Evolutionary conservation across 2,329 filamentous ascomycete genomes (phyloP).

Genomic region (Byssochlamys sp.): DNA sequence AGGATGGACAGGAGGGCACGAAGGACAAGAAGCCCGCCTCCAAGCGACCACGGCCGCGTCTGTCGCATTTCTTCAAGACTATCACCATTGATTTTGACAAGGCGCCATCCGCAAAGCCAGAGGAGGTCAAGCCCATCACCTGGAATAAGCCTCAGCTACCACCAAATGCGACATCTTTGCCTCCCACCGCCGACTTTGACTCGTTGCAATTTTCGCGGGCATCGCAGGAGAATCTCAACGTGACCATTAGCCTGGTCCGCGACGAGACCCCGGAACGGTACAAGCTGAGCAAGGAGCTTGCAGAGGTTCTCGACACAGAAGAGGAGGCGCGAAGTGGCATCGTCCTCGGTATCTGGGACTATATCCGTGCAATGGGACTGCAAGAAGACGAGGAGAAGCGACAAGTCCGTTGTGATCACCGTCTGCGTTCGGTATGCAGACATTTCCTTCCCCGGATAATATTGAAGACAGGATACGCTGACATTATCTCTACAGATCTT

Average conservation of each 20-base stretch:
- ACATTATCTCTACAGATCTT: conserved; percentile 50
- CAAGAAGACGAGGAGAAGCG: conserved; percentile 94
- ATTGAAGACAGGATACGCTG: conserved; percentile 1
- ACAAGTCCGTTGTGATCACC: conserved; percentile 79
- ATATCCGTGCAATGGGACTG: conserved; percentile 72
- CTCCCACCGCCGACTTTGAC: conserved; percentile 71
- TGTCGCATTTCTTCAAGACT: conserved; percentile 44
- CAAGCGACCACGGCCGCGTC: conserved; percentile 29
- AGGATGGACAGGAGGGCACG: conserved; percentile 38
- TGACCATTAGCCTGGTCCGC: conserved; percentile 74
- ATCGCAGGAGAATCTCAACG: conserved; percentile 84
- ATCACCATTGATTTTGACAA: conserved; percentile 45
- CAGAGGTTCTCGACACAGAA: conserved; percentile 73
- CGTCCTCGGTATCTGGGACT: conserved; percentile 89
- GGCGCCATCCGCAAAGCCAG: conserved; percentile 28
- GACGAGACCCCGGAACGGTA: conserved; percentile 82
- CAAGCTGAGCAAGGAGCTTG: conserved; percentile 65
- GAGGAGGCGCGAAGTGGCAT: conserved; percentile 82
- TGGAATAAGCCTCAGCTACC: conserved; percentile 70
- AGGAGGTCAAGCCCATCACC: conserved; percentile 50
- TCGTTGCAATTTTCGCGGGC: conserved; percentile 83
- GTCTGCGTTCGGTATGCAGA: conserved; percentile 59
- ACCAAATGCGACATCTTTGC: conserved; percentile 43
- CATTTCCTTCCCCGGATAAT: not conserved
- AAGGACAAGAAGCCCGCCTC: conserved; percentile 19